Evolutionary conservation across 495 filamentous ascomycete species (phyloP).

Genomic region (Collariella sp.): DNA sequence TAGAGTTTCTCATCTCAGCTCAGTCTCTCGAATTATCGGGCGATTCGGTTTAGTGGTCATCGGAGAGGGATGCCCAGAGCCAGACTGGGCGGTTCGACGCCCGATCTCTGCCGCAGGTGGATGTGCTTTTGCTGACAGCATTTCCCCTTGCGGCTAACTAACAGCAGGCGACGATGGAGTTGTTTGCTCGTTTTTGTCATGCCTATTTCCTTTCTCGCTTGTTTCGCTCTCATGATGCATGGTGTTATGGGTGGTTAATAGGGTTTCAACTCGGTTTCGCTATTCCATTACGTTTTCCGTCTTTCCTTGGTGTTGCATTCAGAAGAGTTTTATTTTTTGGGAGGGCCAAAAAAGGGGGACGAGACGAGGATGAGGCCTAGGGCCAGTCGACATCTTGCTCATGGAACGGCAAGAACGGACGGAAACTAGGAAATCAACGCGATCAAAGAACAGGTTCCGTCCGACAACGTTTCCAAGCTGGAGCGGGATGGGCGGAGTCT

Average conservation of each 20-base stretch:
- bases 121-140: not conserved
- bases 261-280: not conserved
- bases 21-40: no score
- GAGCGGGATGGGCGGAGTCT: no score
- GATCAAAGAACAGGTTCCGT: no score
- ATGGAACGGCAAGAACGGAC: no score
- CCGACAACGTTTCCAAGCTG: no score
- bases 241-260: conserved; percentile 12
- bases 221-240: conserved; percentile 12
- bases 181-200: not conserved
- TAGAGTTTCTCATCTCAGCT: not conserved
- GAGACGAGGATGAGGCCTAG: no score
- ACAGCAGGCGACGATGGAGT: not conserved
- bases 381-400: no score
- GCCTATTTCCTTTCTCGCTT: conserved; percentile 4
- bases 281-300: not conserved
- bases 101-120: not conserved
- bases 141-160: not conserved
- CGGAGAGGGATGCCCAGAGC: not conserved
- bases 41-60: no score
- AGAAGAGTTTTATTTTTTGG: no score
- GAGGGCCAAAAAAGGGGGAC: no score
- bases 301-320: not conserved
- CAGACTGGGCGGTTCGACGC: conserved; percentile 3
- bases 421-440: no score